These are phyloP conservation scores for Inga leiocalycina DNA, from an alignment of 306 rosid genomes.

Conservation along the genomic window DNA sequence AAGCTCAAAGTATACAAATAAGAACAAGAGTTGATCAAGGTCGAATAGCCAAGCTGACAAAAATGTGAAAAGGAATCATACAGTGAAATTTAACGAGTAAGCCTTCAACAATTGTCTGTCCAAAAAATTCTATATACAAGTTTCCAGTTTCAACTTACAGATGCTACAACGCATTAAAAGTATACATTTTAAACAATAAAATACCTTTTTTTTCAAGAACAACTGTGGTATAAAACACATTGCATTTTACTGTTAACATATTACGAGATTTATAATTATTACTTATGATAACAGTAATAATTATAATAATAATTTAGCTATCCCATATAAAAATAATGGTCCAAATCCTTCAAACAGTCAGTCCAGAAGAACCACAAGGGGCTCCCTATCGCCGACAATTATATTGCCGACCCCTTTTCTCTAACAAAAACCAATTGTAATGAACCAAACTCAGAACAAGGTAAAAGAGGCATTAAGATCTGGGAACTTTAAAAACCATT, in stretches of 20 bases:
- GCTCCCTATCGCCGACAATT: not conserved
- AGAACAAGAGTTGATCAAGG: not conserved
- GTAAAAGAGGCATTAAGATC: conserved; percentile 21
- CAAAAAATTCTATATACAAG: not conserved
- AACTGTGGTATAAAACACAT: not conserved
- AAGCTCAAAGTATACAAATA: not conserved
- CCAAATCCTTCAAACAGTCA: not conserved
- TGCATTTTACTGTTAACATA: not conserved
- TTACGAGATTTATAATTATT: not conserved
- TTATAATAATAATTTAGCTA: not conserved
- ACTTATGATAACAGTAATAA: not conserved
- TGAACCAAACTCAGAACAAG: not conserved
- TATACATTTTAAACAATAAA: not conserved
- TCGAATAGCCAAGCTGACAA: not conserved
- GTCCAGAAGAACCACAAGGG: not conserved
- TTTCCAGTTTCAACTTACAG: not conserved
- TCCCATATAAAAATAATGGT: not conserved
- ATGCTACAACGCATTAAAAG: not conserved
- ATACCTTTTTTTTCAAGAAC: not conserved
- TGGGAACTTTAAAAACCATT: not conserved
- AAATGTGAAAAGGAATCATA: not conserved
- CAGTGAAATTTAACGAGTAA: not conserved
- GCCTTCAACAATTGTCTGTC: not conserved
- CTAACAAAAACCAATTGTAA: not conserved
- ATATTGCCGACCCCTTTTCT: conserved; percentile 1